Conservation (phyloP, 768 basidiomycete genomes). For the Pleurotus eryngii region DNA sequence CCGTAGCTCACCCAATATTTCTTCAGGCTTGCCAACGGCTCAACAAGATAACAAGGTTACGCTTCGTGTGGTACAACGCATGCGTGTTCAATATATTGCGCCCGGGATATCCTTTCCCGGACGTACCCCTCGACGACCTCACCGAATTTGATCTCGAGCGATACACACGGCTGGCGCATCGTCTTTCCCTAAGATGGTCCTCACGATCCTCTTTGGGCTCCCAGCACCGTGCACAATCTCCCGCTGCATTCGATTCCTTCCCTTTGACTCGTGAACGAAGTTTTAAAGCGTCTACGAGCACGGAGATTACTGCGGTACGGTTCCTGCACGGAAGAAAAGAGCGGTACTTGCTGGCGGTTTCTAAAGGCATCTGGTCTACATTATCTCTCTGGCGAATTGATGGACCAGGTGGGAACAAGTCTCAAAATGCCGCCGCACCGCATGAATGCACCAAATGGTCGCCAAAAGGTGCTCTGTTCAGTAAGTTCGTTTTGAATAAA, state of each 20-base stretch:
- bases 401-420: constrained; percentile 26
- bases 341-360: constrained; percentile 48
- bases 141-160: constrained; percentile 42
- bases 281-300: constrained; percentile 34
- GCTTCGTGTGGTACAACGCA: constrained; percentile 56
- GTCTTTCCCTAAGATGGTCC: constrained; percentile 50
- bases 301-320: constrained; percentile 47
- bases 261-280: constrained; percentile 11
- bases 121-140: constrained; percentile 29
- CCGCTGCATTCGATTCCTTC: not conserved
- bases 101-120: constrained; percentile 50
- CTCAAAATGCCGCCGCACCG: constrained; percentile 7
- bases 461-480: constrained; percentile 49
- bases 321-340: constrained; percentile 46
- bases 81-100: constrained; percentile 40
- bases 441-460: constrained; percentile 41
- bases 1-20: not conserved
- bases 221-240: not conserved
- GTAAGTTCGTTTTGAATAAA: constrained; percentile 47
- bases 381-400: constrained; percentile 51
- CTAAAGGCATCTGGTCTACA: constrained; percentile 59
- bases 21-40: constrained; percentile 51
- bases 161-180: constrained; percentile 39
- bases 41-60: constrained; percentile 38
- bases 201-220: constrained; percentile 12